Percentiles rank a stretch among this genome's conserved stretches.
Conservation (phyloP, 345 rosid species). For the Corymbia maculata region DNA sequence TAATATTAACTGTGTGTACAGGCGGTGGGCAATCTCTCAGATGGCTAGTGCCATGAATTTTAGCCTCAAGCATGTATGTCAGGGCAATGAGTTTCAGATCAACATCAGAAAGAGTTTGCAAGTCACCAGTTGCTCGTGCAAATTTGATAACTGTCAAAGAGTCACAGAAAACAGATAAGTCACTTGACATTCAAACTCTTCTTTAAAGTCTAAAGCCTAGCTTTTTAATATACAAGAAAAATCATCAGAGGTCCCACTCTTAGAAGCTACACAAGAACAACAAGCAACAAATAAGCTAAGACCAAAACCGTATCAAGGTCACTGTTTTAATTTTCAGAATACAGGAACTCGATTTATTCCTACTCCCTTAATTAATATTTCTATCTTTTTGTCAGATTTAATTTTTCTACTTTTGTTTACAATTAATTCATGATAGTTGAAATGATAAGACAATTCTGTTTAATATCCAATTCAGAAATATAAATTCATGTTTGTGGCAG, state of each 20-base stretch:
- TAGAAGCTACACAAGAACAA: neutral
- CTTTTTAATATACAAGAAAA: neutral
- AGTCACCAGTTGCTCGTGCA: slow-evolving; percentile 85
- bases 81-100: slow-evolving; percentile 81
- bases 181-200: neutral
- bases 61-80: slow-evolving; percentile 71
- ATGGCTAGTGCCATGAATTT: slow-evolving; percentile 68
- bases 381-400: neutral
- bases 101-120: slow-evolving; percentile 83
- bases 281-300: neutral
- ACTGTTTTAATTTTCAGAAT: neutral
- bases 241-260: neutral
- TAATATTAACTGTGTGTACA: slow-evolving; percentile 58
- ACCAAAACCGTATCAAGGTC: neutral
- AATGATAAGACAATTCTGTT: neutral
- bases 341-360: neutral
- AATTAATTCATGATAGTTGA: neutral
- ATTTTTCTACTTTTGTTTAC: neutral
- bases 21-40: slow-evolving; percentile 77
- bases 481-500: neutral
- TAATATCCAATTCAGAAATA: neutral
- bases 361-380: neutral
- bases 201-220: neutral
- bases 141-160: slow-evolving; percentile 52
- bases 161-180: neutral